Conservation (phyloP, 768 basidiomycete species). For the Leccinum disarticulatum region DNA sequence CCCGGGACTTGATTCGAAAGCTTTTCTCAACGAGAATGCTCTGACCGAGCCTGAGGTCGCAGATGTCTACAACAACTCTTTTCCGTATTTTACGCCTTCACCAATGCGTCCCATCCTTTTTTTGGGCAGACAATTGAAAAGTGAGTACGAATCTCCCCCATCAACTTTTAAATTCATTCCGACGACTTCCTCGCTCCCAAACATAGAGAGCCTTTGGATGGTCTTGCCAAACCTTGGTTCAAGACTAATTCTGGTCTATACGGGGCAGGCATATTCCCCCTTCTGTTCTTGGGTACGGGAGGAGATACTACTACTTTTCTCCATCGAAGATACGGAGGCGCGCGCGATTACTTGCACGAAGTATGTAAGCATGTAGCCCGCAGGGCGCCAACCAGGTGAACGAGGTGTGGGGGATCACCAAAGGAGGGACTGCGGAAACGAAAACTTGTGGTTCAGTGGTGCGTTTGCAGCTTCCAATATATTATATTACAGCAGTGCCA, state of each 20-base stretch:
- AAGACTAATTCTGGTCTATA: conserved; percentile 37
- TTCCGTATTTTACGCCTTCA: conserved; percentile 19
- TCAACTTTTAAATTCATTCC: neutral
- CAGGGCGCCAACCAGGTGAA: conserved; percentile 48
- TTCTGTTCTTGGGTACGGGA: conserved; percentile 31
- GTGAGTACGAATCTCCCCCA: conserved; percentile 8
- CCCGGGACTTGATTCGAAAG: conserved; percentile 1
- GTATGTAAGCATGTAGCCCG: conserved; percentile 41
- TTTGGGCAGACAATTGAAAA: conserved; percentile 26
- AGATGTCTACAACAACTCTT: conserved; percentile 16
- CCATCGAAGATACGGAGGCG: conserved; percentile 44
- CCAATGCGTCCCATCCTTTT: conserved; percentile 17
- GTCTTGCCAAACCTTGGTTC: conserved; percentile 39
- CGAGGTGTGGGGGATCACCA: conserved; percentile 59
- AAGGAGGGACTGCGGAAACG: conserved; percentile 38
- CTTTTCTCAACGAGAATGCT: conserved; percentile 17
- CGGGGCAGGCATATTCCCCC: conserved; percentile 32
- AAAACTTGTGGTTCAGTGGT: conserved; percentile 37
- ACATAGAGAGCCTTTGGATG: conserved; percentile 37
- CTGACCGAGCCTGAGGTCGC: conserved; percentile 25
- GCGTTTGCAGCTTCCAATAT: conserved; percentile 1
- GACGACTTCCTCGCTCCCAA: neutral
- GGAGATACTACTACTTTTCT: conserved; percentile 37
- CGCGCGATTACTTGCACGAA: conserved; percentile 35
- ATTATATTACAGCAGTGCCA: no score